A percentile compares a stretch with the other conserved stretches of the same genome.
These are phyloP conservation scores for Phytophthora europaea DNA, from an alignment of 352 stramenopile species.

Conservation along the genomic window DNA sequence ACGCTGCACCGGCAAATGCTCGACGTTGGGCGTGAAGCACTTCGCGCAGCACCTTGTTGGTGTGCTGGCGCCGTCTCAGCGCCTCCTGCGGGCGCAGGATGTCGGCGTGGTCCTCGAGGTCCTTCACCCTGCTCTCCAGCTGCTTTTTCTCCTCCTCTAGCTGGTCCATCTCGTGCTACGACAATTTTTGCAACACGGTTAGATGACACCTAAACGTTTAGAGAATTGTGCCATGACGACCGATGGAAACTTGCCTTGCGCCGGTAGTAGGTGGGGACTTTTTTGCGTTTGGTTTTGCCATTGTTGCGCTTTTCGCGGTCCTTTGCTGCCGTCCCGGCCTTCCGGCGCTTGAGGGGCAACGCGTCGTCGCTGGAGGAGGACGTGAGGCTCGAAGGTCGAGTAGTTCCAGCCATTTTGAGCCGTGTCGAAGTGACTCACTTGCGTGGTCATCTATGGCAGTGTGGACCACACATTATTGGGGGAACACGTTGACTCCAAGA, in stretches of 20 bases:
- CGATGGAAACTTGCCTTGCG: conserved; percentile 29
- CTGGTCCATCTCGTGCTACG: conserved; percentile 35
- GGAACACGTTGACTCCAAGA: too few relatives aligned
- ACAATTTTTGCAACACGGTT: neutral
- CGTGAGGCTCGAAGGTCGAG: neutral
- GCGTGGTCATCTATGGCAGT: too few relatives aligned
- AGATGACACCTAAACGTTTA: neutral
- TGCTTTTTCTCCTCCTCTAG: conserved; percentile 30
- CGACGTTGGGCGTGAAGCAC: conserved; percentile 36
- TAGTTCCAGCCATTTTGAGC: neutral
- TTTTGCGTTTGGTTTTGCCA: conserved; percentile 32
- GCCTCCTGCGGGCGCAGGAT: conserved; percentile 24
- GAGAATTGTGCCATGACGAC: neutral
- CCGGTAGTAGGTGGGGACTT: conserved; percentile 41
- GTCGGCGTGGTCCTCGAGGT: conserved; percentile 23
- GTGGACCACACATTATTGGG: too few relatives aligned
- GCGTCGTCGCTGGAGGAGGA: conserved; percentile 15
- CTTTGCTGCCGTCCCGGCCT: neutral
- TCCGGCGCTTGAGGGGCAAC: conserved; percentile 12
- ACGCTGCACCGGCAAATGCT: conserved; percentile 28
- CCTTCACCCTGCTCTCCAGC: conserved; percentile 20
- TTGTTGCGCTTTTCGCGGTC: conserved; percentile 17
- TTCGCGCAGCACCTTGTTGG: conserved; percentile 33
- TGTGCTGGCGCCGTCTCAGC: conserved; percentile 18
- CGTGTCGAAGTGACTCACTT: neutral